A percentile compares a stretch with the other conserved stretches of the same genome.
phyloP scores from a whole-genome alignment of 768 basidiomycete genomes.

The Boletus bicolor region DNA sequence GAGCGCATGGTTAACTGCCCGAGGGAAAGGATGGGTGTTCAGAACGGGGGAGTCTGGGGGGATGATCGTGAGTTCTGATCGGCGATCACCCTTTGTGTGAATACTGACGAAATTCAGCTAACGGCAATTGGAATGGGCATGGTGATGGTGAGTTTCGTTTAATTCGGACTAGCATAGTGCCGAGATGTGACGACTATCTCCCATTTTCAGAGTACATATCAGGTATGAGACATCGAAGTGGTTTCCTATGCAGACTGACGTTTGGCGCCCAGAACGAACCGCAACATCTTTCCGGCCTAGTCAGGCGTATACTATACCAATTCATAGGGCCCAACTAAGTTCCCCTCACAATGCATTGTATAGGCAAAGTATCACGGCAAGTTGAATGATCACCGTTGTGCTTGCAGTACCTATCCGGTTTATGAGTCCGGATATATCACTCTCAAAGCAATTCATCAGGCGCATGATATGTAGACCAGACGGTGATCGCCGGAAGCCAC shows the following conservation, averaged over 20 bases:
- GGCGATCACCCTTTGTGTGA: not conserved
- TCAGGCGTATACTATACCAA: slow-evolving; percentile 79
- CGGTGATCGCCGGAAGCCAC: not conserved
- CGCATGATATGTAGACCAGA: not conserved
- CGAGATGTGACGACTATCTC: not conserved
- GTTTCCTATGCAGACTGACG: slow-evolving; percentile 1
- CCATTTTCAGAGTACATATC: slow-evolving; percentile 65
- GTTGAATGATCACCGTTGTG: not conserved
- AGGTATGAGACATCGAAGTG: slow-evolving; percentile 36
- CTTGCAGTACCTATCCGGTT: not conserved
- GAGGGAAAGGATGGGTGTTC: slow-evolving; percentile 74
- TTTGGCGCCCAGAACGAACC: slow-evolving; percentile 52
- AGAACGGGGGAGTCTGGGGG: slow-evolving; percentile 69
- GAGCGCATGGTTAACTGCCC: slow-evolving; percentile 79
- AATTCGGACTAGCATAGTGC: not conserved
- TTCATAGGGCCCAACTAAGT: slow-evolving; percentile 80
- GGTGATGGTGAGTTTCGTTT: slow-evolving; percentile 66
- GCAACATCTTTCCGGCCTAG: slow-evolving; percentile 76
- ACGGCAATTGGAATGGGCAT: slow-evolving; percentile 83
- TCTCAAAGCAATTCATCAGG: not conserved
- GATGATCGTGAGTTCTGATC: slow-evolving; percentile 45
- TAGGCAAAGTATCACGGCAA: not conserved
- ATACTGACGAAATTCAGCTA: slow-evolving; percentile 35
- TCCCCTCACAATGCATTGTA: not conserved
- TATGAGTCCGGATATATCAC: not conserved